phyloP scores from a whole-genome alignment of 331 rosid genomes.

The Cucumis variabilis region DNA sequence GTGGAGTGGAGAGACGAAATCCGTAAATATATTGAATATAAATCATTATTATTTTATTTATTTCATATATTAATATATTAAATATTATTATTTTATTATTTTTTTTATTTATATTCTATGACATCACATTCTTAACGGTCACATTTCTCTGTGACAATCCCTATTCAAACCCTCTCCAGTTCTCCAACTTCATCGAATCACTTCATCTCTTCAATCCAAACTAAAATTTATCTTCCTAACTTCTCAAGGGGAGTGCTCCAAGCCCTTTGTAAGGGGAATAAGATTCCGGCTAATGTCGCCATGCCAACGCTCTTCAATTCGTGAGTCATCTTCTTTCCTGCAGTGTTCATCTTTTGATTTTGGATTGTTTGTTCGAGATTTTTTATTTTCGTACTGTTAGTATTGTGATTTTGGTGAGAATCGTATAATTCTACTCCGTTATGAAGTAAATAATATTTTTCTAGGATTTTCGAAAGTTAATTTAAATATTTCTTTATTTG shows the following conservation, averaged over 20 bases:
- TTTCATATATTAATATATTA: no score
- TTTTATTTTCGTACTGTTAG: neutral
- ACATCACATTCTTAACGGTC: conserved; percentile 53
- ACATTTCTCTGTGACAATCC: conserved; percentile 36
- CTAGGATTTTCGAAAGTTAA: no score
- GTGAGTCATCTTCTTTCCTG: conserved; percentile 41
- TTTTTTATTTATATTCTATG: neutral
- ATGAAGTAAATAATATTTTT: neutral
- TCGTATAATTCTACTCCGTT: neutral
- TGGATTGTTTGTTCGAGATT: neutral
- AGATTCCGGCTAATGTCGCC: conserved; percentile 87
- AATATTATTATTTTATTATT: no score
- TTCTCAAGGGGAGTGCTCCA: conserved; percentile 86
- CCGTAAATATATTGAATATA: no score
- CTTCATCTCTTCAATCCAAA: neutral
- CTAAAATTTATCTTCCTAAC: conserved; percentile 20
- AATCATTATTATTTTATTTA: no score
- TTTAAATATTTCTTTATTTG: no score
- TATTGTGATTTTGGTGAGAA: neutral
- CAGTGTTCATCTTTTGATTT: neutral
- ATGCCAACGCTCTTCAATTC: conserved; percentile 73
- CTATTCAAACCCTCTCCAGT: conserved; percentile 37
- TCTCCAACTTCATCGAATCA: neutral
- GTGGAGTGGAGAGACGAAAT: no score
- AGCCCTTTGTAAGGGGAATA: conserved; percentile 87